A percentile compares a stretch with the other conserved stretches of the same genome.
These are phyloP conservation scores for Microdochium nivale DNA, from an alignment of 2,329 filamentous ascomycete genomes.

Conservation along the genomic window DNA sequence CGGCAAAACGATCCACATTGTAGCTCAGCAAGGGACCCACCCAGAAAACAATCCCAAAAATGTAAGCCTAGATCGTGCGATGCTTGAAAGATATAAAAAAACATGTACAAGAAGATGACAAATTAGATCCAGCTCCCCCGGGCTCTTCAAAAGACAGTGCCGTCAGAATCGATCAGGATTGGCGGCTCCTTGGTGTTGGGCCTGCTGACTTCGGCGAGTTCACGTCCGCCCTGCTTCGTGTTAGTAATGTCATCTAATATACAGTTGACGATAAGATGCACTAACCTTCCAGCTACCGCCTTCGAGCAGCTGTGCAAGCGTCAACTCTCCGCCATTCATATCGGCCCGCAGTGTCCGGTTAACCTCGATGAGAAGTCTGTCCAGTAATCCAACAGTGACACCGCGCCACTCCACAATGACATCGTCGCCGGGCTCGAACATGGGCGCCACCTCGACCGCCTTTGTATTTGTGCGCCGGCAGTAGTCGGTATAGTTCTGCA, in stretches of 20 bases:
- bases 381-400: conserved; percentile 51
- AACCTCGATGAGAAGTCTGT: conserved; percentile 41
- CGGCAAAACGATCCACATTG: not conserved
- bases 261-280: not conserved
- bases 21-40: not conserved
- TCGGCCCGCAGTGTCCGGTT: conserved; percentile 23
- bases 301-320: conserved; percentile 41
- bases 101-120: not conserved
- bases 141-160: conserved; percentile 72
- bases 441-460: conserved; percentile 43
- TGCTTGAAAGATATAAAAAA: not conserved
- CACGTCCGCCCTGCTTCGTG: conserved; percentile 64
- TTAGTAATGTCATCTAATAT: not conserved
- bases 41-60: not conserved
- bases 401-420: conserved; percentile 60
- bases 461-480: conserved; percentile 13
- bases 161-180: conserved; percentile 92
- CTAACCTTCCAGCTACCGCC: conserved; percentile 42
- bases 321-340: conserved; percentile 26
- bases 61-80: not conserved
- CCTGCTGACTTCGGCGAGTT: conserved; percentile 89
- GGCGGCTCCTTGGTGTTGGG: conserved; percentile 96
- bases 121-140: not conserved
- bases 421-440: conserved; percentile 51
- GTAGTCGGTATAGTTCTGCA: conserved; percentile 28